Percentiles rank a stretch among this genome's conserved stretches.
Conservation (phyloP, 441 rosid species). For the Daphne laureola region DNA sequence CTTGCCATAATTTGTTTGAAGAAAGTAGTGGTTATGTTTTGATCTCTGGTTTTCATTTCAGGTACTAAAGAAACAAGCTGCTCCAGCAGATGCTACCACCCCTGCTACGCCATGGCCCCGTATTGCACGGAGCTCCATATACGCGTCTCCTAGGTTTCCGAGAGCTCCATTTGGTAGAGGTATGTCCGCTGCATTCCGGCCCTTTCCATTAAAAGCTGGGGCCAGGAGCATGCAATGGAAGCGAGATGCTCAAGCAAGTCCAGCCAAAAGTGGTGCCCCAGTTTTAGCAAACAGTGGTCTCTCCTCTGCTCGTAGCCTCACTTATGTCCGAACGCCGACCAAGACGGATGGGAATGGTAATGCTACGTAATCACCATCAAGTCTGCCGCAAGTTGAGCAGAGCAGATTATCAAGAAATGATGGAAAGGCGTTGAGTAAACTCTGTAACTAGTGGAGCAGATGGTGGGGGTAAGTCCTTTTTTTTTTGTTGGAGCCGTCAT, state of each 20-base stretch:
- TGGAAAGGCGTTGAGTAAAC: background rate
- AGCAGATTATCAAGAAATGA: background rate
- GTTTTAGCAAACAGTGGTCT: constrained; percentile 23
- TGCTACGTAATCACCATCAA: constrained; percentile 18
- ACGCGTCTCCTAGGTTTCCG: constrained; percentile 45
- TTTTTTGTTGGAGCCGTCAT: constrained; percentile 2
- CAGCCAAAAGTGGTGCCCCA: constrained; percentile 35
- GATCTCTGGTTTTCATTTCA: constrained; percentile 17
- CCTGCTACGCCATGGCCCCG: constrained; percentile 57
- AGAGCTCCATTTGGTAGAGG: constrained; percentile 65
- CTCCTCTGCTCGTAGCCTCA: constrained; percentile 54
- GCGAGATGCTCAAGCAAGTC: constrained; percentile 48
- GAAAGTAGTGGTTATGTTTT: background rate
- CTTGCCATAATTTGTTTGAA: too few relatives aligned
- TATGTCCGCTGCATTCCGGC: constrained; percentile 41
- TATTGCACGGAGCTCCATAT: constrained; percentile 31
- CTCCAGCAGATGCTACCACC: constrained; percentile 44
- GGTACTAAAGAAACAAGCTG: constrained; percentile 67
- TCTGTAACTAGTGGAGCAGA: background rate
- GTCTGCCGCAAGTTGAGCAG: background rate
- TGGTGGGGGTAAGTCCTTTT: constrained; percentile 3
- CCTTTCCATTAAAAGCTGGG: constrained; percentile 52
- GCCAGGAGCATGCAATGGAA: constrained; percentile 95
- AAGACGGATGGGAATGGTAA: constrained; percentile 36
- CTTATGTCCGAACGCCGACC: constrained; percentile 67